Evolutionary conservation across 2,329 filamentous ascomycete species (phyloP).

Genomic region (Fusarium guadeloupense): DNA sequence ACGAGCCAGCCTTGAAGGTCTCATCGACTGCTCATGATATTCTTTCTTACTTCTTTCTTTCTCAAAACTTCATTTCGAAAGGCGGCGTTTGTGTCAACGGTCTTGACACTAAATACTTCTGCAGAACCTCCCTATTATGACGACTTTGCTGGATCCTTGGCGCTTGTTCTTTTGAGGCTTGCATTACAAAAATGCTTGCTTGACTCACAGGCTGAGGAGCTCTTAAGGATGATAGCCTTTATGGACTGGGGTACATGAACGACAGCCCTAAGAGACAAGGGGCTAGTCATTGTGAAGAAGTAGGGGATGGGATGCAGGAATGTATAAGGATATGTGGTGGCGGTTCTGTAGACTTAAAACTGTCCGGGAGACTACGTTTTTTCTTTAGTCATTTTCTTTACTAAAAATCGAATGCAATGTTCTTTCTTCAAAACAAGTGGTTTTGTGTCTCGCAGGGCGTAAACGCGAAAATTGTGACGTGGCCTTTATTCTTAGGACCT

Average conservation of each 20-base stretch:
- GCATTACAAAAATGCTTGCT: slow-evolving; percentile 5
- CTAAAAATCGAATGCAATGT: slow-evolving; percentile 34
- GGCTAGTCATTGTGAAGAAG: neutral
- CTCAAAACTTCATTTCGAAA: slow-evolving; percentile 21
- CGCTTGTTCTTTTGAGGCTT: slow-evolving; percentile 20
- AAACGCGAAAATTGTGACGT: neutral
- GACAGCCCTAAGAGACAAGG: neutral
- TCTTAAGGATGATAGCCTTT: slow-evolving; percentile 2
- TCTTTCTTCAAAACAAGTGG: neutral
- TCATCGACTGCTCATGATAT: slow-evolving; percentile 28
- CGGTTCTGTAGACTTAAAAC: slow-evolving; percentile 40
- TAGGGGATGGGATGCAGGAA: slow-evolving; percentile 18
- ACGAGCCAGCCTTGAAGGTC: slow-evolving; percentile 22
- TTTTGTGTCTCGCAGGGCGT: neutral
- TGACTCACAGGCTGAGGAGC: slow-evolving; percentile 4
- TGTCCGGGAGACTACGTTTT: slow-evolving; percentile 36
- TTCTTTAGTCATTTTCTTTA: slow-evolving; percentile 38
- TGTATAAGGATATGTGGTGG: slow-evolving; percentile 39
- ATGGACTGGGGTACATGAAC: neutral
- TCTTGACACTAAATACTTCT: slow-evolving; percentile 28
- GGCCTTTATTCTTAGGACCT: neutral
- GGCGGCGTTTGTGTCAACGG: slow-evolving; percentile 35
- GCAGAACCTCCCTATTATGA: slow-evolving; percentile 15
- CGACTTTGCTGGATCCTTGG: slow-evolving; percentile 7
- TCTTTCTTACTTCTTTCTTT: slow-evolving; percentile 22